Percentiles rank a stretch among this genome's conserved stretches.
These are phyloP conservation scores for Alternaria tenuissima DNA, from an alignment of 2,329 filamentous ascomycete species.

Conservation along the genomic window DNA sequence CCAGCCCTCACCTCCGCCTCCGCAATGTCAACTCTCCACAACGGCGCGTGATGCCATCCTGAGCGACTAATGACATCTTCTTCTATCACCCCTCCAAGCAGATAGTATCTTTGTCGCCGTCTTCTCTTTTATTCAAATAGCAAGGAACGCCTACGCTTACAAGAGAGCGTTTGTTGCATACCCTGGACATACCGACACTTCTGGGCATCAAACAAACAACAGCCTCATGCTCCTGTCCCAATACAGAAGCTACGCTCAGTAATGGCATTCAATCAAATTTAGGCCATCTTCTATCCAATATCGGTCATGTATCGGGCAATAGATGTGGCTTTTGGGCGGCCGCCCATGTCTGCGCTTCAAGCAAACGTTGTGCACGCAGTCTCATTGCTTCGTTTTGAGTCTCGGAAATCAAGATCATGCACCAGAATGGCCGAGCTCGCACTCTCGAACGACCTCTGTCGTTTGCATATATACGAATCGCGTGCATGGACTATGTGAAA, in stretches of 20 bases:
- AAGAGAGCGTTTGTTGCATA: not conserved
- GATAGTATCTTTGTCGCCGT: not conserved
- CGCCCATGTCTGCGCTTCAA: constrained; percentile 1
- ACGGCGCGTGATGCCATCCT: not conserved
- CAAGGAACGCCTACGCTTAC: not conserved
- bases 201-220: not conserved
- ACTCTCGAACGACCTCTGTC: not conserved
- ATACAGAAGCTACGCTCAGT: not conserved
- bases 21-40: not conserved
- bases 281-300: not conserved
- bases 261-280: not conserved
- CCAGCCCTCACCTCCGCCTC: constrained; percentile 5
- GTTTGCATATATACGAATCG: not conserved
- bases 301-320: not conserved
- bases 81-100: not conserved
- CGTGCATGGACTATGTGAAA: not conserved
- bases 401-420: not conserved
- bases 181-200: not conserved
- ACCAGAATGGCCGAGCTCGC: not conserved
- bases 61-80: not conserved
- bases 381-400: constrained; percentile 11
- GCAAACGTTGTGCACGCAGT: constrained; percentile 24
- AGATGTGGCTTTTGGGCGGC: not conserved
- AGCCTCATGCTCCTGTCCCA: not conserved
- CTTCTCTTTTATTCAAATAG: not conserved